phyloP scores from a whole-genome alignment of 345 rosid genomes.

The Tarenaya hassleriana region DNA sequence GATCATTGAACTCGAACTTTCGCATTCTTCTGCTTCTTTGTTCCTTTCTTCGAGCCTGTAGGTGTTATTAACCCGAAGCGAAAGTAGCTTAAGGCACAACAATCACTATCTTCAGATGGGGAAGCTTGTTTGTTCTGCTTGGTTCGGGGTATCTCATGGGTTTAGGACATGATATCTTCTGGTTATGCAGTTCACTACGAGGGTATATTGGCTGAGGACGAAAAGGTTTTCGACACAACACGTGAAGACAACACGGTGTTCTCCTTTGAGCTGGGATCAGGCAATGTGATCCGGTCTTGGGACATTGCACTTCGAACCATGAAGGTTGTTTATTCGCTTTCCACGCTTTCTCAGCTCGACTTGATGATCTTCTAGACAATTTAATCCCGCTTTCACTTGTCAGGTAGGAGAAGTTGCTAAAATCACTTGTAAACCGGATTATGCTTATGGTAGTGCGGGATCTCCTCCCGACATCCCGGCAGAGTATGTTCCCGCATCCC shows the following conservation, averaged over 20 bases:
- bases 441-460: constrained; percentile 83
- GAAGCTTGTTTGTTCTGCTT: no score
- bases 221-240: constrained; percentile 82
- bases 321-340: constrained; percentile 48
- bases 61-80: no score
- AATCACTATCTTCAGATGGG: no score
- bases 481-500: constrained; percentile 36
- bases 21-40: neutral
- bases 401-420: constrained; percentile 98
- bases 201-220: constrained; percentile 75
- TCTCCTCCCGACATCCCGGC: constrained; percentile 94
- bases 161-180: no score
- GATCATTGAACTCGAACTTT: neutral
- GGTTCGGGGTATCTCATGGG: no score
- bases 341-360: neutral
- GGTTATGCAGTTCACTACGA: constrained; percentile 66
- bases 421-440: constrained; percentile 86
- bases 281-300: constrained; percentile 82
- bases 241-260: constrained; percentile 79
- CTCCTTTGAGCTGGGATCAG: constrained; percentile 83
- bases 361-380: constrained; percentile 1
- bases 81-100: no score
- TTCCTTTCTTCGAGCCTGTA: no score
- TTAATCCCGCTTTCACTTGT: constrained; percentile 4
- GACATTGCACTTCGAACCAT: constrained; percentile 75